Base-by-base conservation (phyloP, 2,329 filamentous ascomycete species). In the Daldinia sp. region DNA sequence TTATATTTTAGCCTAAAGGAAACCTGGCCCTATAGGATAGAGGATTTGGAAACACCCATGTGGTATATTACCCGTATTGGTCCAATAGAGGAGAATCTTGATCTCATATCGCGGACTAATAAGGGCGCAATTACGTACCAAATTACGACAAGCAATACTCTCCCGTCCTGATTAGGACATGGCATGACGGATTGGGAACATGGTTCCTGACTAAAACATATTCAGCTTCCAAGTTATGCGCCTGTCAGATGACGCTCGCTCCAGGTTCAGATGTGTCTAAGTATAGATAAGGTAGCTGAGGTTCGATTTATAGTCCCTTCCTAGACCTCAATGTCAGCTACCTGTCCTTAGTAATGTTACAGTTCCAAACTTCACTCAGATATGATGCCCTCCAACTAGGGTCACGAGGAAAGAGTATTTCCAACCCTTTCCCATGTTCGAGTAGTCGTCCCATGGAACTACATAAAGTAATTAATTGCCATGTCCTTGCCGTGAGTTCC, bases 1-100 rank as follows among this genome's bases (percentile, higher is more conserved):
- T 15, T 12, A 3, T 28, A 35, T 64, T 69, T 71, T 67, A 71
- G 69, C 69, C 69, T 71, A 48, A 71, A 69, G 18, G 6, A 33
- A 23, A 41, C 46, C 63, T 30, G 57, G 48, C 15, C 50, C 41
- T 51, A 68, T 60, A 57, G 35, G 55, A 41, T 2, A 33, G 50
- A 48, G 37, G 10, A 66, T 69, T 56, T 51, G 60, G 69, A 60
- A 65, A 42, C 46, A 63, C 41, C 69, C 66, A 60, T 69, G 66
- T 67, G 60, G 3, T 44, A 42, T 60, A 13, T 15, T 41, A 12
- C 15, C 7, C 46, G 3, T 26, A 33, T 41, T 20, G 44, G 13
- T 37, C 55, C 42, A 50, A n/a, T 33, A 54, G 48, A 60, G 46
- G 54, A 53, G 28, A 35, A 55, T 63, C 28, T 63, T 51, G 55